Conservation (phyloP, 179 eudicot genomes). For the Corrigiola litoralis region DNA sequence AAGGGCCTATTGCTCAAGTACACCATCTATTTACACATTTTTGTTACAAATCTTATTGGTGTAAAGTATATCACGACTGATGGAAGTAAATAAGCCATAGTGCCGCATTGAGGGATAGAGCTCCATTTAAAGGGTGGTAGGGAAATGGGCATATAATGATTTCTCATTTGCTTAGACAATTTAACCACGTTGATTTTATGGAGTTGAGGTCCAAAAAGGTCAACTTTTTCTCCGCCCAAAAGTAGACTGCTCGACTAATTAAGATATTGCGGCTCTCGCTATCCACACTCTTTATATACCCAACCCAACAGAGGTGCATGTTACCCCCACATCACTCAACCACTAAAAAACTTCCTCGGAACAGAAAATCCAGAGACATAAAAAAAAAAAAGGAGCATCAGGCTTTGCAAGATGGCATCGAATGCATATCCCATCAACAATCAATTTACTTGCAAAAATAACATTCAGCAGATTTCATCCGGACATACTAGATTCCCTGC, state of each 20-base stretch:
- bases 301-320: too few species aligned
- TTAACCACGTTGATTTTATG: conserved; percentile 13
- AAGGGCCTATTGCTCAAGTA: too few species aligned
- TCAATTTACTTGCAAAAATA: neutral
- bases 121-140: too few species aligned
- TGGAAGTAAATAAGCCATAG: too few species aligned
- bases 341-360: neutral
- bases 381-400: neutral
- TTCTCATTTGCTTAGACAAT: neutral
- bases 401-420: conserved; percentile 19
- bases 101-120: too few species aligned
- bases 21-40: too few species aligned
- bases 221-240: neutral
- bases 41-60: too few species aligned
- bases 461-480: conserved; percentile 5
- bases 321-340: neutral
- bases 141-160: neutral
- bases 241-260: neutral
- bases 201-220: neutral
- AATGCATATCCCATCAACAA: conserved; percentile 15
- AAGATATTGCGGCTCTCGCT: neutral
- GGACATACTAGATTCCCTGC: neutral
- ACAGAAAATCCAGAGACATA: too few species aligned
- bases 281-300: neutral
- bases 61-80: too few species aligned